Percentiles rank a stretch among this genome's conserved stretches.
These are phyloP conservation scores for Cucurbita moschata DNA, from an alignment of 306 rosid species.

Conservation along the genomic window DNA sequence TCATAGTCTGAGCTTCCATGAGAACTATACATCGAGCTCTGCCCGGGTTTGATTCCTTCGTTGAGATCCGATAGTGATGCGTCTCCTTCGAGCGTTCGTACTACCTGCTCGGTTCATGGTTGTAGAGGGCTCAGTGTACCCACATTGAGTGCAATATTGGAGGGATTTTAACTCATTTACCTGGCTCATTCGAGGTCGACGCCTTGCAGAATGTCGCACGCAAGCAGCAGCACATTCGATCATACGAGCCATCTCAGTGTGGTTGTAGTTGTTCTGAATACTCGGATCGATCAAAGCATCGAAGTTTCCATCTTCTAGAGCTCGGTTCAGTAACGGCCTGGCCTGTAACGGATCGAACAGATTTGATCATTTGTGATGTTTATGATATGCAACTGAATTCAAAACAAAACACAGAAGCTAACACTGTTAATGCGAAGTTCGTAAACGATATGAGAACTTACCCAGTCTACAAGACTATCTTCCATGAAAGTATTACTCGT, in stretches of 20 bases:
- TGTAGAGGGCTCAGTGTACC: not conserved
- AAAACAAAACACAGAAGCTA: not conserved
- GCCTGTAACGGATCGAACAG: constrained; percentile 38
- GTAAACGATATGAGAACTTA: constrained; percentile 20
- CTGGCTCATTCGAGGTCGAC: constrained; percentile 93
- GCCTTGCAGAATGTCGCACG: constrained; percentile 88
- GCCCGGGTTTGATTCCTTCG: constrained; percentile 73
- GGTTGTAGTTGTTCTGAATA: constrained; percentile 47
- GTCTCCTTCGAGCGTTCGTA: constrained; percentile 88
- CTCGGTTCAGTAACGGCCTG: constrained; percentile 65
- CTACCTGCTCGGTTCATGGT: constrained; percentile 34
- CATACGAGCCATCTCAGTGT: constrained; percentile 62
- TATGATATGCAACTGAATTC: not conserved
- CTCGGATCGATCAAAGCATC: constrained; percentile 62
- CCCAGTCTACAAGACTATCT: constrained; percentile 96
- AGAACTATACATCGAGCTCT: constrained; percentile 44
- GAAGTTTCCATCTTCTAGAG: constrained; percentile 56
- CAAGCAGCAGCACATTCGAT: constrained; percentile 85
- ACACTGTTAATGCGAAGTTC: not conserved
- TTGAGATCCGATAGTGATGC: constrained; percentile 76
- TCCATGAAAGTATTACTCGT: constrained; percentile 42
- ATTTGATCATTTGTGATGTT: not conserved
- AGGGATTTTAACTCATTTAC: constrained; percentile 19
- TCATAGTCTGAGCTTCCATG: constrained; percentile 83
- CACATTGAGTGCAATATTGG: not conserved